These are phyloP conservation scores for Cordyceps pruinosa DNA, from an alignment of 2,329 filamentous ascomycete genomes.

Conservation along the genomic window DNA sequence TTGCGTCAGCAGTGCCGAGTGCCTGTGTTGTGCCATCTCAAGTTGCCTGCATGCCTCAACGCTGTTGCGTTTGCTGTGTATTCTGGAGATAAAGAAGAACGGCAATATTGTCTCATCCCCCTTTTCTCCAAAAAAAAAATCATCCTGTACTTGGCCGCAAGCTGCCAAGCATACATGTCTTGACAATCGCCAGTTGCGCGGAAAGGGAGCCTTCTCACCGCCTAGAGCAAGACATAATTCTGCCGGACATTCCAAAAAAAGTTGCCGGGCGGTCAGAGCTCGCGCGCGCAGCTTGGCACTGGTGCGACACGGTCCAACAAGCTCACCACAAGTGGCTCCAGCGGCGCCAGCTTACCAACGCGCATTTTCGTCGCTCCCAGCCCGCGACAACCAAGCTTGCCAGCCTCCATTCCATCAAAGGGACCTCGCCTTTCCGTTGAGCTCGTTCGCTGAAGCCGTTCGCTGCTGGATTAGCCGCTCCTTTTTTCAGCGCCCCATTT, in stretches of 20 bases:
- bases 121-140: no score
- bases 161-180: no score
- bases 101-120: no score
- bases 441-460: not conserved
- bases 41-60: no score
- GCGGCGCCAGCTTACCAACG: not conserved
- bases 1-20: no score
- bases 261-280: constrained; percentile 7
- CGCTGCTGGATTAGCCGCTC: not conserved
- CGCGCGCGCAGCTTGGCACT: not conserved
- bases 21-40: no score
- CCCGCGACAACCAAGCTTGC: constrained; percentile 1
- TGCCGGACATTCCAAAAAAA: constrained; percentile 7
- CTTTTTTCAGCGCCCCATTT: not conserved
- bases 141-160: no score
- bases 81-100: no score
- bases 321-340: not conserved
- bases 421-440: not conserved
- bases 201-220: no score
- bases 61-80: no score
- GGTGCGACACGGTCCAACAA: not conserved
- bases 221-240: not conserved
- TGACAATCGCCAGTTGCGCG: no score
- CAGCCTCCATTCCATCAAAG: constrained; percentile 10
- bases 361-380: constrained; percentile 1